These are phyloP conservation scores for Sporisorium exsertum DNA, from an alignment of 1,284 basidiomycete species.

Conservation along the genomic window DNA sequence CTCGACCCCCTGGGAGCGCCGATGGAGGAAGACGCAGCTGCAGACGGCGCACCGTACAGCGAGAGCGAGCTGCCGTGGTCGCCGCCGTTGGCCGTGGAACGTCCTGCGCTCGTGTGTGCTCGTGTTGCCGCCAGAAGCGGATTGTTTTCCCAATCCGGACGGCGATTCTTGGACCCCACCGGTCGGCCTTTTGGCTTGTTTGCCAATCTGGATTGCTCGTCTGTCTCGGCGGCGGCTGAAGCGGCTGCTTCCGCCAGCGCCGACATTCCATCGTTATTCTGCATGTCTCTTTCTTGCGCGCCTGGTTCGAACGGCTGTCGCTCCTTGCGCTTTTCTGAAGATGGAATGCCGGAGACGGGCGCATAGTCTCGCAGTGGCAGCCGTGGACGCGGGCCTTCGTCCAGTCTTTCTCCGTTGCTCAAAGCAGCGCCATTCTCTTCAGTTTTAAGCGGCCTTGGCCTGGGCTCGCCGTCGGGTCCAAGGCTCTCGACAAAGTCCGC, in stretches of 20 bases:
- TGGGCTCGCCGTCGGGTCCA: slow-evolving; percentile 22
- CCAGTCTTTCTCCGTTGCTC: slow-evolving; percentile 4
- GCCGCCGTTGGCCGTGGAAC: neutral
- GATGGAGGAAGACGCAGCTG: neutral
- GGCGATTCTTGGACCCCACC: slow-evolving; percentile 35
- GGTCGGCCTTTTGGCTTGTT: slow-evolving; percentile 38
- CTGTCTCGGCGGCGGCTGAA: slow-evolving; percentile 23
- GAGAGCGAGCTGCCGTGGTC: slow-evolving; percentile 26
- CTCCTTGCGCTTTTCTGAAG: slow-evolving; percentile 47
- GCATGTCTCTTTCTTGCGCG: neutral
- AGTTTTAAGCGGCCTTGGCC: slow-evolving; percentile 3
- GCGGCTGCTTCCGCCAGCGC: slow-evolving; percentile 30
- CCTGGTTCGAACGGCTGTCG: slow-evolving; percentile 41
- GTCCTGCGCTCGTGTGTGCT: slow-evolving; percentile 10
- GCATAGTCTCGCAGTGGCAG: slow-evolving; percentile 11
- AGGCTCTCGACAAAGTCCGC: slow-evolving; percentile 41
- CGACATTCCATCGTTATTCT: slow-evolving; percentile 29
- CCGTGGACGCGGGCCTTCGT: slow-evolving; percentile 25
- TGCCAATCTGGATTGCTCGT: slow-evolving; percentile 16
- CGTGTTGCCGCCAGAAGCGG: slow-evolving; percentile 27
- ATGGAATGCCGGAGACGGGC: slow-evolving; percentile 7
- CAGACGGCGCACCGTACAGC: slow-evolving; percentile 20
- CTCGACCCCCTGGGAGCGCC: slow-evolving; percentile 14
- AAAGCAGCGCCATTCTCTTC: neutral
- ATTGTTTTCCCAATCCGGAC: slow-evolving; percentile 47